Conservation (phyloP, 495 filamentous ascomycete genomes). For the Xeromyces bisporus region DNA sequence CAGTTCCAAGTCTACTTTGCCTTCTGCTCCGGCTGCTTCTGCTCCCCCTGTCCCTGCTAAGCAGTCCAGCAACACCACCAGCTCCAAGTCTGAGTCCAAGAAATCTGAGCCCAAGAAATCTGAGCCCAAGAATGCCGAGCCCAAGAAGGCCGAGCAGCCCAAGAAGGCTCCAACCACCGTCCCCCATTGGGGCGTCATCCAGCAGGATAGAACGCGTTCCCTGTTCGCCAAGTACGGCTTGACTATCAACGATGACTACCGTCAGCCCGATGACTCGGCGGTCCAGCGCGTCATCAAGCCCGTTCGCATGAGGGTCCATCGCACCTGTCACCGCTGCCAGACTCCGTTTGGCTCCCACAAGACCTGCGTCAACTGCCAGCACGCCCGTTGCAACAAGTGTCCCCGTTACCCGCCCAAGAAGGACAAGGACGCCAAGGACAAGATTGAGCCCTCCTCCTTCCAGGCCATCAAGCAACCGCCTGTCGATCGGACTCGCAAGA, state of each 20-base stretch:
- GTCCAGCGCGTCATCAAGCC: conserved; percentile 67
- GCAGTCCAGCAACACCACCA: no score
- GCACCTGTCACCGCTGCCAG: conserved; percentile 63
- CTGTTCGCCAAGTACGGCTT: conserved; percentile 62
- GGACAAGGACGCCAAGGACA: conserved; percentile 18
- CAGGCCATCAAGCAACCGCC: conserved; percentile 8
- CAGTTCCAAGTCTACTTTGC: no score
- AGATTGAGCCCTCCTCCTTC: conserved; percentile 26
- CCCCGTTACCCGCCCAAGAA: conserved; percentile 44
- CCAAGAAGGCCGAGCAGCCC: no score
- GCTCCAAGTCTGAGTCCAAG: conserved; percentile 13
- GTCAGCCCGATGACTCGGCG: conserved; percentile 34
- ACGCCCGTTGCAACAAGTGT: conserved; percentile 64
- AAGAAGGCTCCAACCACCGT: conserved; percentile 11
- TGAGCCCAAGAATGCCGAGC: conserved; percentile 1
- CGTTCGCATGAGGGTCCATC: conserved; percentile 81
- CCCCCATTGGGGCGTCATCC: conserved; percentile 21
- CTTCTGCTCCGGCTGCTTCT: conserved; percentile 6
- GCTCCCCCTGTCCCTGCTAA: no score
- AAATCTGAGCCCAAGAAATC: no score
- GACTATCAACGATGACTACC: conserved; percentile 55
- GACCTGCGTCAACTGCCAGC: conserved; percentile 54
- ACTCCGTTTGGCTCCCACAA: conserved; percentile 54
- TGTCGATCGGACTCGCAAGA: conserved; percentile 8
- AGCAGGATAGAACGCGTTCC: conserved; percentile 51